Percentiles rank a stretch among this genome's conserved stretches.
These are phyloP conservation scores for Synchytrium microbalum DNA, from an alignment of 371 early-diverging fungal genomes.

Conservation along the genomic window DNA sequence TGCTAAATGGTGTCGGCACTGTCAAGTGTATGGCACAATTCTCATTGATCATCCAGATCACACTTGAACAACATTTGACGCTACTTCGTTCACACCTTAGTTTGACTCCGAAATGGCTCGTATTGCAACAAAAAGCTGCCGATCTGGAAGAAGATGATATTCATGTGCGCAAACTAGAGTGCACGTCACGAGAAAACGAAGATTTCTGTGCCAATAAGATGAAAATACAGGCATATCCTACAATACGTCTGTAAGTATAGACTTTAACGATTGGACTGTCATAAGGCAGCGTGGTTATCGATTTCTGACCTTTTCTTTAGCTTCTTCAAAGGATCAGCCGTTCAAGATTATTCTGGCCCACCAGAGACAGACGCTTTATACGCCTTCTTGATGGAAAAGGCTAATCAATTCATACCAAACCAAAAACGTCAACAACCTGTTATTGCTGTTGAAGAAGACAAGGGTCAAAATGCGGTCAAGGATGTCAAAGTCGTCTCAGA, in stretches of 20 bases:
- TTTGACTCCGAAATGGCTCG: not conserved
- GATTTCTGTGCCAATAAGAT: not conserved
- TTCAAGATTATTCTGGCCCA: not conserved
- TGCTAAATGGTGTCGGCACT: constrained; percentile 27
- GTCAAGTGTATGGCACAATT: constrained; percentile 16
- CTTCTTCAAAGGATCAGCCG: not conserved
- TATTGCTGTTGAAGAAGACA: too few species aligned
- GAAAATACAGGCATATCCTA: not conserved
- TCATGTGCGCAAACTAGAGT: not conserved
- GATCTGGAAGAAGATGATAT: not conserved
- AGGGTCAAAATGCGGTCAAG: not conserved
- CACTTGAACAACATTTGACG: too few species aligned
- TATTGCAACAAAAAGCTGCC: not conserved
- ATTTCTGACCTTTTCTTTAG: too few species aligned
- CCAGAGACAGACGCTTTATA: not conserved
- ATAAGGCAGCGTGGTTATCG: not conserved
- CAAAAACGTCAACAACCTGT: not conserved
- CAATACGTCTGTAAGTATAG: not conserved
- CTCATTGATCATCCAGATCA: too few species aligned
- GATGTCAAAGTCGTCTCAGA: not conserved
- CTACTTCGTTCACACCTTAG: too few species aligned
- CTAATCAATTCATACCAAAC: not conserved
- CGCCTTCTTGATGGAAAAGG: not conserved
- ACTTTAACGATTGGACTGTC: not conserved
- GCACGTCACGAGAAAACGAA: not conserved